phyloP scores from a whole-genome alignment of 176 grass and related monocot species.

The Cocos nucifera region DNA sequence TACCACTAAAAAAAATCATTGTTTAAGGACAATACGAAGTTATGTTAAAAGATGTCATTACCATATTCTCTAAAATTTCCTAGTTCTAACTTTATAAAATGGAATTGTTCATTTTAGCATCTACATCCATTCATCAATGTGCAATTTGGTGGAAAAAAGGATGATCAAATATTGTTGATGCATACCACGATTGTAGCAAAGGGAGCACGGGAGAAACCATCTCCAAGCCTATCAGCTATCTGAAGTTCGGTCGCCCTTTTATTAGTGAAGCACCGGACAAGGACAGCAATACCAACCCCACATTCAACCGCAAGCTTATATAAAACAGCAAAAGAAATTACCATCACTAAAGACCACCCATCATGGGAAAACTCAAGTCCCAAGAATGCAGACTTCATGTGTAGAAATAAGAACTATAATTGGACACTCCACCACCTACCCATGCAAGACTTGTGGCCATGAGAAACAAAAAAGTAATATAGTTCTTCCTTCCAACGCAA shows the following conservation, averaged over 20 bases:
- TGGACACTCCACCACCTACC: conserved; percentile 9
- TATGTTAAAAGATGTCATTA: no score
- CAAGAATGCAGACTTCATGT: no score
- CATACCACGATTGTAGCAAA: conserved; percentile 21
- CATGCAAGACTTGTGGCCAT: conserved; percentile 19
- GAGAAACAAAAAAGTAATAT: conserved; percentile 16
- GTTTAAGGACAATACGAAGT: no score
- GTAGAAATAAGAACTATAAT: background rate
- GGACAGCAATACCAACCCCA: conserved; percentile 17
- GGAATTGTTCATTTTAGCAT: no score
- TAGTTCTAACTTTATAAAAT: no score
- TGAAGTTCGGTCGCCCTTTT: conserved; percentile 11
- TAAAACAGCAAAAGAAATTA: background rate
- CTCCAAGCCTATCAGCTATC: conserved; percentile 20
- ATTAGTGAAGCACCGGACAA: conserved; percentile 17
- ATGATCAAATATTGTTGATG: no score
- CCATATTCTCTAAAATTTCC: no score
- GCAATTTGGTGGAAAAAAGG: no score
- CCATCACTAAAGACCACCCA: no score
- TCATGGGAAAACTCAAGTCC: background rate
- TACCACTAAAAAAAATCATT: no score
- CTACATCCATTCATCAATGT: no score
- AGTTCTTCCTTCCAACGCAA: conserved; percentile 21
- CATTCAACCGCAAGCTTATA: conserved; percentile 21
- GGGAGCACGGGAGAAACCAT: conserved; percentile 12